Percentiles rank a stretch among this genome's conserved stretches.
Evolutionary conservation across 1,284 basidiomycete species (phyloP).

Genomic region (Schizophyllum commune): DNA sequence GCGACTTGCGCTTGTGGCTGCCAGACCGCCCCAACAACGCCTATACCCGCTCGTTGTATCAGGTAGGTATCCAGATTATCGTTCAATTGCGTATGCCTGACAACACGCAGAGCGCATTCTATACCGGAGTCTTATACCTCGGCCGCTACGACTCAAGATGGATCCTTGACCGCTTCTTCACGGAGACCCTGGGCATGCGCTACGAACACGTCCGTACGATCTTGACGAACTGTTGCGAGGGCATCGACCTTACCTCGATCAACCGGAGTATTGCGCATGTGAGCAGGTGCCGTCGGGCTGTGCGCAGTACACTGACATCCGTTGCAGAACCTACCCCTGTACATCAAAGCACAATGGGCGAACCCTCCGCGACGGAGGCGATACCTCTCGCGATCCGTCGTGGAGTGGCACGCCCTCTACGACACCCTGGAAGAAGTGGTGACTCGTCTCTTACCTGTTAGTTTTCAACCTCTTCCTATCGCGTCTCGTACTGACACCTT

Average conservation of each 20-base stretch:
- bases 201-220: conserved; percentile 36
- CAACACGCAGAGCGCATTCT: conserved; percentile 46
- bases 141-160: conserved; percentile 43
- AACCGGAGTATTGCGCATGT: conserved; percentile 12
- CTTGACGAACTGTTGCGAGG: conserved; percentile 31
- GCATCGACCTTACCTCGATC: conserved; percentile 34
- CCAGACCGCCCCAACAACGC: conserved; percentile 33
- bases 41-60: conserved; percentile 54
- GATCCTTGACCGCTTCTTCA: conserved; percentile 60
- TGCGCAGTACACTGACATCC: not conserved
- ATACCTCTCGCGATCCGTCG: not conserved
- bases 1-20: conserved; percentile 40
- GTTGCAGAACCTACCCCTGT: conserved; percentile 45
- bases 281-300: not conserved
- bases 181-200: conserved; percentile 48
- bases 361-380: conserved; percentile 64
- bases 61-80: conserved; percentile 31
- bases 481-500: too few relatives aligned
- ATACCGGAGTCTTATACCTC: conserved; percentile 48
- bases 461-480: not conserved
- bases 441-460: conserved; percentile 43
- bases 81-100: not conserved
- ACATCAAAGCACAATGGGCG: conserved; percentile 53
- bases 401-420: conserved; percentile 9
- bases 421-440: conserved; percentile 36